Evolutionary conservation across 805 yeast genomes (phyloP), one percentile per base, ranked within the genome.

Genomic region (Ogataea naganishii): DNA sequence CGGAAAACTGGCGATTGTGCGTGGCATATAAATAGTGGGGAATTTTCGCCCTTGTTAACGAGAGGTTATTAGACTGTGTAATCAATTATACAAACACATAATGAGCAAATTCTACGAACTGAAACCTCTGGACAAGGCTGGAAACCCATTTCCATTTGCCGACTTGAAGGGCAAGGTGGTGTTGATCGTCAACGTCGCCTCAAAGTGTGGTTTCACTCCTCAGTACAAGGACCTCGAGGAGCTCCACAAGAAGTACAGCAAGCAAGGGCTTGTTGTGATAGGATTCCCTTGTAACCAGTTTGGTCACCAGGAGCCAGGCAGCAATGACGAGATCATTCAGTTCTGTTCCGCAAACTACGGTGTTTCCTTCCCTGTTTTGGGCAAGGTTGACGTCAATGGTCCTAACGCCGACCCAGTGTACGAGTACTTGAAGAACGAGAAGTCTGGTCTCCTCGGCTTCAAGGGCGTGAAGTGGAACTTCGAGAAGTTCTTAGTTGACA

Each of bases 261-360:
- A 67, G 28, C 47, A 68, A 38, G 94, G 83, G 1, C 61, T 88
- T 15, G 73, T 60, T 26, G 65, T 86, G 17, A 40, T 86, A 20
- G 96, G 86, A 0, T 85, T 86, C 69, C 96, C 96, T 19, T 83
- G 95, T 58, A 82, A 84, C 59, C 95, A 85, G 53, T 86, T 86
- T 51, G 88, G 80, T 15, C 61, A 71, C 44, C 80, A 92, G 63
- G 83, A 88, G 57, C 79, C 92, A 42, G 77, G 76, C 4, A 48
- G 70, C 3, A 74, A 70, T 29, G 69, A 75, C 33, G 86, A 81
- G 46, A 83, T 84, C 40, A 75, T 73, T 14, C 55, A 66, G 26
- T 81, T 80, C 60, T 86, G 96, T 57, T 58, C 71, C 25, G 49
- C 75, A 46, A 86, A 84, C 64, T 92, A 77, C 53, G 96, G 96